Evolutionary conservation across 805 yeast genomes (phyloP).

Genomic region (Metschnikowia similis): DNA sequence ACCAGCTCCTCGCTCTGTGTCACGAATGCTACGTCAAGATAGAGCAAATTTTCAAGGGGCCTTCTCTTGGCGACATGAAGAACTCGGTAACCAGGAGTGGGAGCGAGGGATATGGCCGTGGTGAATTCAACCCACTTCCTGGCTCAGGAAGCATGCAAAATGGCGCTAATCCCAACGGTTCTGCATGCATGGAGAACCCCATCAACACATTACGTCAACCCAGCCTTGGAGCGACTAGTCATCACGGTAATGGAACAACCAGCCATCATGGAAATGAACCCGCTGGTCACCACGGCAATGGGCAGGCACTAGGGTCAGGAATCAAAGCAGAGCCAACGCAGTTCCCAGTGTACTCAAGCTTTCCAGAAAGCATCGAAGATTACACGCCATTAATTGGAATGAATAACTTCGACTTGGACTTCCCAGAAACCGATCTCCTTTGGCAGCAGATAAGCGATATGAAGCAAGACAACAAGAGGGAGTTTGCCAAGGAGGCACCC

Average conservation of each 20-base stretch:
- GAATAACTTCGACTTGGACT: background rate
- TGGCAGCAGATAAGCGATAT: conserved; percentile 9
- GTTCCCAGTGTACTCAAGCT: background rate
- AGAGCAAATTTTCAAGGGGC: background rate
- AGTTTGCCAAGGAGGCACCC: background rate
- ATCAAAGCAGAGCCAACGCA: background rate
- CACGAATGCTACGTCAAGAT: background rate
- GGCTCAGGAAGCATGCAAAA: background rate
- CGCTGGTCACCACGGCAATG: background rate
- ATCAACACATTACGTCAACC: background rate
- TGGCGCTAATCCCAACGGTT: background rate
- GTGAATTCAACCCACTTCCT: background rate
- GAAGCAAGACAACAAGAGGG: conserved; percentile 3
- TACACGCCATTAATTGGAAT: background rate
- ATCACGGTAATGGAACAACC: too few relatives aligned
- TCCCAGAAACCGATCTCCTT: conserved; percentile 8
- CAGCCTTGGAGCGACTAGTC: background rate
- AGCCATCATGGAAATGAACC: too few relatives aligned
- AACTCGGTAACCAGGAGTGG: background rate
- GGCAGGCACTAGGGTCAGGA: background rate
- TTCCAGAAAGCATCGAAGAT: background rate
- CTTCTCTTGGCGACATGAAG: background rate
- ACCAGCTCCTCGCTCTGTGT: background rate
- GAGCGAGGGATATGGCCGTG: background rate
- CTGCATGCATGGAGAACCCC: background rate